Evolutionary conservation across 2,329 filamentous ascomycete species (phyloP).

Genomic region (Beauveria sp.): DNA sequence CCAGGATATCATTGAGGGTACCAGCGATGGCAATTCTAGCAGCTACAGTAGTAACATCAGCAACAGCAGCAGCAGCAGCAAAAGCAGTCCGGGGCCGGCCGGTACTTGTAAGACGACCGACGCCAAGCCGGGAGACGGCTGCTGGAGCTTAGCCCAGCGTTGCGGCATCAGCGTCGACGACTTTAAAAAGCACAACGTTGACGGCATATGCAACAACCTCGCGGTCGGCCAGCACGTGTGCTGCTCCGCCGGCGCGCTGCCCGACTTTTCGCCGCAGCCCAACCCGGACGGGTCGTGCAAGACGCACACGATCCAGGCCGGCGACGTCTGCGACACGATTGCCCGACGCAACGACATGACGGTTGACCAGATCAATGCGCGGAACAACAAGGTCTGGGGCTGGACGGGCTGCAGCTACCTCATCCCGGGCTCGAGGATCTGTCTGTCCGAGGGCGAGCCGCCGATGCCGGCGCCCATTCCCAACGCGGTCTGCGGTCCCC

Average conservation of each 20-base stretch:
- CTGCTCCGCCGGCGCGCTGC: neutral
- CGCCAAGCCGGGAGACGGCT: neutral
- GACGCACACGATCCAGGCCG: neutral
- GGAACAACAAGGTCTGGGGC: constrained; percentile 17
- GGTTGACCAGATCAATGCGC: neutral
- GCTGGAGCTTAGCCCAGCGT: neutral
- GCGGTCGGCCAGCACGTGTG: neutral
- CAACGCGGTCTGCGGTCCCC: constrained; percentile 36
- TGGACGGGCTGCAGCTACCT: constrained; percentile 19
- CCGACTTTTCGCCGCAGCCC: neutral
- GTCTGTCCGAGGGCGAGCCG: constrained; percentile 18
- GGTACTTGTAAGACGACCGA: neutral
- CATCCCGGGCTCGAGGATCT: constrained; percentile 12
- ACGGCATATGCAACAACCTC: neutral
- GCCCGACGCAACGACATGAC: neutral
- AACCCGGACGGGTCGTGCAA: constrained; percentile 1
- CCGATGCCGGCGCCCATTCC: constrained; percentile 20
- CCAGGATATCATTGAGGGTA: neutral
- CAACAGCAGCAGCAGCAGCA: neutral
- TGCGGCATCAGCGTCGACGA: neutral
- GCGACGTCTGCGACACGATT: neutral
- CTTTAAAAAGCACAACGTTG: neutral
- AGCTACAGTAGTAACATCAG: neutral
- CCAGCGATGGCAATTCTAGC: neutral
- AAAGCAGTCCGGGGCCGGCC: neutral